Conservation (phyloP, 495 filamentous ascomycete species). For the Lineolata rhizophorae region DNA sequence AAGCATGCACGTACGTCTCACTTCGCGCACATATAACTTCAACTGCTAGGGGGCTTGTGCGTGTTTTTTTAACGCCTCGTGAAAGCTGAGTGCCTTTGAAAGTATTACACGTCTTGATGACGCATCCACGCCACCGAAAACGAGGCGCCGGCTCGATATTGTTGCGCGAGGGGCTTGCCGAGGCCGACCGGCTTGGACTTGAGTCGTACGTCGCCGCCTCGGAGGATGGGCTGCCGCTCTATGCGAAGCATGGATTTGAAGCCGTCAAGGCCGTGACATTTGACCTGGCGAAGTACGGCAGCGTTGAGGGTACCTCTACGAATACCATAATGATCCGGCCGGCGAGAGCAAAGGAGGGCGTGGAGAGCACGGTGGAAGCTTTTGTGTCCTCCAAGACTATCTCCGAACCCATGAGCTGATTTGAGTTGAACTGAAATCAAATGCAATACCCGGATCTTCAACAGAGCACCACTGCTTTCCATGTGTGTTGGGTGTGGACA, state of each 20-base stretch:
- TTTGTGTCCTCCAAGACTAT: too few relatives aligned
- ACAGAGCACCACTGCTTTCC: too few relatives aligned
- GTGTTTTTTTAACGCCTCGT: neutral
- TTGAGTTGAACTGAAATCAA: too few relatives aligned
- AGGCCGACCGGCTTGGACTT: slow-evolving; percentile 7
- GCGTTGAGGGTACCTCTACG: neutral
- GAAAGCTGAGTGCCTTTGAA: neutral
- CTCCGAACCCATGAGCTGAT: too few relatives aligned
- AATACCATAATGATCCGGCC: slow-evolving; percentile 2
- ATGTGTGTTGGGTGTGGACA: too few relatives aligned
- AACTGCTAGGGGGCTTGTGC: neutral
- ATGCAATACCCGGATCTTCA: too few relatives aligned
- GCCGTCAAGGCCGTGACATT: slow-evolving; percentile 5
- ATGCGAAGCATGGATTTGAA: slow-evolving; percentile 6
- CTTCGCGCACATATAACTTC: neutral
- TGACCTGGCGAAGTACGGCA: slow-evolving; percentile 5
- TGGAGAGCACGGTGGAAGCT: too few relatives aligned
- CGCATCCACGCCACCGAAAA: slow-evolving; percentile 8
- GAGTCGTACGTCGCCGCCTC: slow-evolving; percentile 9
- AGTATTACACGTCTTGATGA: slow-evolving; percentile 8
- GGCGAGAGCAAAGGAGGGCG: too few relatives aligned
- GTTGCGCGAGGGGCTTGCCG: slow-evolving; percentile 7
- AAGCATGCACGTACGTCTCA: neutral
- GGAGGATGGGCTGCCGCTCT: slow-evolving; percentile 7
- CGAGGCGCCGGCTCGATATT: slow-evolving; percentile 10